Base-by-base conservation (phyloP, 148 eudicot genomes). In the Dianthus caryophyllus region DNA sequence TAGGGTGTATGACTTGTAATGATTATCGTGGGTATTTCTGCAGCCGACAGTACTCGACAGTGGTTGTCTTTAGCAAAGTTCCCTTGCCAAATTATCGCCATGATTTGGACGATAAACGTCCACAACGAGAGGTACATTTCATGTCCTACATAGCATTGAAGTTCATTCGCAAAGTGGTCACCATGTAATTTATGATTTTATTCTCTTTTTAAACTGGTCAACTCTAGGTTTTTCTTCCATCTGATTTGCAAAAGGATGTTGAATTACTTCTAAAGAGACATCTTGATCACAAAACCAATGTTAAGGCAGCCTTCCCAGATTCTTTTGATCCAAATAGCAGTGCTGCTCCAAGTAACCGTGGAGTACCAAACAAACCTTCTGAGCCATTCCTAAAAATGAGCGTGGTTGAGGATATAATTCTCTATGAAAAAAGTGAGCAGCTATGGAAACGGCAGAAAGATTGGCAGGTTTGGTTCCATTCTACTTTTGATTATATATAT, bases 81-180 rank as follows among this genome's bases (percentile, higher is more conserved):
- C 90, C 88, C 14, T 74, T 94, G 78, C 92, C 98, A 63, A 94
- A 89, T 79, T 94, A 94, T 81, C 90, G 98, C 66, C 75, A 91
- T 65, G 98, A 94, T 86, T 77, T 94, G 71, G 98, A 94, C 80
- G 83, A 80, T 65, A 90, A 84, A 80, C 98, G 98, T 30, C 98
- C 97, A 52, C 96, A 90, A 68, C 79, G 98, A 71, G 98, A 90
- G 97, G 98, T 94, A 89, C 61, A 31, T 43, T 22, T 22, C 66
- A 70, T 43, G 66, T 44, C 27, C 24, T 21, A 22, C 41, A 25
- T 61, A 39, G 30, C 20, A 10, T n/a, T 17, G 61, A 21, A 61
- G 48, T 12, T 61, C 16, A 36, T 61, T 61, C 38, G 29, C 65
- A 24, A 61, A 61, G 27, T 41, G 14, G 33, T 38, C n/a, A 38